Base-by-base conservation (phyloP, 2,329 filamentous ascomycete species). In the Westerdykella sp. region DNA sequence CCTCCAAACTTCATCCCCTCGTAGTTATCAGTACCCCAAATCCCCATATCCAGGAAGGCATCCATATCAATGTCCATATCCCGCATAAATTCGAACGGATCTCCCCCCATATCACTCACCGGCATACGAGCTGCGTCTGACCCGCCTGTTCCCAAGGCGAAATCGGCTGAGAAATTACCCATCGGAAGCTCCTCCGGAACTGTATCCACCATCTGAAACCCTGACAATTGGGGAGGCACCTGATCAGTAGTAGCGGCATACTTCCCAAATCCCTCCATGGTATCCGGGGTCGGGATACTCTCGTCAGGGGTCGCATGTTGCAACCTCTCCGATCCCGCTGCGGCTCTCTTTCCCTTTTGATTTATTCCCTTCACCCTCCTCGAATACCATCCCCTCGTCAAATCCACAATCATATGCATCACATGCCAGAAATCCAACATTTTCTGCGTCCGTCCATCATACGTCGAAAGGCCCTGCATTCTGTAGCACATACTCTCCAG, bases 401-500 rank as follows among this genome's bases (percentile, higher is more conserved):
- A 25, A 9, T 63, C 56, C 28, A 56, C 57, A 2, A 64, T 57
- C 46, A 57, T 55, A 9, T 49, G 45, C 57, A 66, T 59, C 2
- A 54, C 57, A 43, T 41, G 48, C 55, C 59, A 66, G 32, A 63
- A 66, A 41, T 65, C 60, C 10, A 48, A 46, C 34, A 58, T 55
- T 9, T 35, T 35, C 23, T 56, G 55, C 16, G 51, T 57, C 14
- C 32, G 34, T 23, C 49, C 55, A 16, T 62, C 50, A 21, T 51
- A 62, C 1, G 62, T 59, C 1, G 55, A 47, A 7, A 59, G 39
- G 7, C 49, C 50, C 34, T 64, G 56, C 57, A 66, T 64, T 0
- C 61, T 54, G 40, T 63, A 63, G 45, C 59, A 63, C 1, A 65
- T 40, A 5, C 59, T 58, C 39, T 65, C 63, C 4, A 66, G 53